phyloP scores from a whole-genome alignment of 1,284 basidiomycete species.

The Uromyces viciae-fabae region DNA sequence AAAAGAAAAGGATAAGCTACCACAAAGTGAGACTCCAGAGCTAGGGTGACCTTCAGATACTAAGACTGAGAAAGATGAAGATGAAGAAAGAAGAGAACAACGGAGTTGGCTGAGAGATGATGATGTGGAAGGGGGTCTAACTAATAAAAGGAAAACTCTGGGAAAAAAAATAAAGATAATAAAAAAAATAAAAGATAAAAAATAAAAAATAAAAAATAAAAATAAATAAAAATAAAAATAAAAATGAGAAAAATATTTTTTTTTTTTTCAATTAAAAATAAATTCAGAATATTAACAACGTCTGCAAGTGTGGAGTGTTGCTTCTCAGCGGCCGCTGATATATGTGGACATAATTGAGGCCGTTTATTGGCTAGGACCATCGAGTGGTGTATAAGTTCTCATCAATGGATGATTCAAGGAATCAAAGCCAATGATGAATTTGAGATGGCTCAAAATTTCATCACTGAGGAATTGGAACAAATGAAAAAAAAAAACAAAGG shows the following conservation, averaged over 20 bases:
- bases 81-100: not conserved
- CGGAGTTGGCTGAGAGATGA: not conserved
- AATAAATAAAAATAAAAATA: not conserved
- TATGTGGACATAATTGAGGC: not conserved
- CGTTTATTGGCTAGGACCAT: not conserved
- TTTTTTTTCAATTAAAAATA: too few species aligned
- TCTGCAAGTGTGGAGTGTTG: not conserved
- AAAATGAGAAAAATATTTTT: not conserved
- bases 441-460: not conserved
- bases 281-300: too few species aligned
- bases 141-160: not conserved
- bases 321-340: not conserved
- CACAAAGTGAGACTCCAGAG: too few species aligned
- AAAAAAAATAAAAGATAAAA: not conserved
- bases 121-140: not conserved
- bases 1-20: too few species aligned
- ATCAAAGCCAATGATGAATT: not conserved
- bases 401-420: not conserved
- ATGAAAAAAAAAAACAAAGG: too few species aligned
- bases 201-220: not conserved
- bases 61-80: not conserved
- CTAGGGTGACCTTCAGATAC: too few species aligned
- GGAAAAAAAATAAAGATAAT: not conserved
- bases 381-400: not conserved
- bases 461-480: too few species aligned